Conservation (phyloP, 495 filamentous ascomycete species). For the Durotheca rogersii region DNA sequence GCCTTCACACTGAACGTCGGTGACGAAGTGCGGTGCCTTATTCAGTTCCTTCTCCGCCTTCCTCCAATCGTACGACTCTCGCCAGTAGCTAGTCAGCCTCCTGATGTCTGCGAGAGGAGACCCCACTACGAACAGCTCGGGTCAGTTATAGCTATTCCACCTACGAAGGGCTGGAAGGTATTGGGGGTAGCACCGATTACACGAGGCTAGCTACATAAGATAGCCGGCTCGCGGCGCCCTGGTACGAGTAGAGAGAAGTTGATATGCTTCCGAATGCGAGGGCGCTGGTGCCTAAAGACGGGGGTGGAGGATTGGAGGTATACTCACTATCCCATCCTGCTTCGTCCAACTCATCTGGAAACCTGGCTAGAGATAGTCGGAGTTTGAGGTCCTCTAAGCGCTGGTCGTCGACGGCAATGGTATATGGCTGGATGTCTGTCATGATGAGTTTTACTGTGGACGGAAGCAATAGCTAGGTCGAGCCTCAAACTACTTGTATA, state of each 20-base stretch:
- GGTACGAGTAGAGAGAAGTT: no score
- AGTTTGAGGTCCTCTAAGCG: slow-evolving; percentile 34
- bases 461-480: no score
- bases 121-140: slow-evolving; percentile 26
- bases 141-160: slow-evolving; percentile 2
- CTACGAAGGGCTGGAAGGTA: background rate
- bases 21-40: slow-evolving; percentile 56
- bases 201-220: no score
- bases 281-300: no score
- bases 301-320: background rate
- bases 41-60: slow-evolving; percentile 53
- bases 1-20: slow-evolving; percentile 48
- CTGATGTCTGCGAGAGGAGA: slow-evolving; percentile 55
- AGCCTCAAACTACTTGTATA: no score
- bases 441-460: slow-evolving; percentile 15
- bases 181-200: no score
- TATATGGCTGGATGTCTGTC: slow-evolving; percentile 39
- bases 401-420: slow-evolving; percentile 33
- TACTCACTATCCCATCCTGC: slow-evolving; percentile 38
- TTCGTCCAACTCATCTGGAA: slow-evolving; percentile 38
- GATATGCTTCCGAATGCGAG: no score
- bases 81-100: slow-evolving; percentile 52
- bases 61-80: slow-evolving; percentile 48
- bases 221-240: no score
- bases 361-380: slow-evolving; percentile 36